Base-by-base conservation (phyloP, 176 grass and related monocot genomes). In the Musa beccarii region DNA sequence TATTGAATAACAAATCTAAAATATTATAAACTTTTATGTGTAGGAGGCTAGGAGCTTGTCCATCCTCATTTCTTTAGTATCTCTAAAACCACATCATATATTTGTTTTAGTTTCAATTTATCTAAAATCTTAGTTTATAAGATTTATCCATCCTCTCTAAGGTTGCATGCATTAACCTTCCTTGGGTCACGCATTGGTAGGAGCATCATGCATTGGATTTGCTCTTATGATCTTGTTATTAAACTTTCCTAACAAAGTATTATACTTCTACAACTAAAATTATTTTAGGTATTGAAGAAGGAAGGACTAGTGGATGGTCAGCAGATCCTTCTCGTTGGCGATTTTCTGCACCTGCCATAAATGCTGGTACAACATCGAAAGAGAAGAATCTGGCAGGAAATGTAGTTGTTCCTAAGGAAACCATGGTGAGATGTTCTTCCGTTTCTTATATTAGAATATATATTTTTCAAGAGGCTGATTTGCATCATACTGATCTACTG, bases 251-350 rank as follows among this genome's bases (percentile, higher is more conserved):
- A n/a, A 20, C 10, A 62, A 62, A 62, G 13, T 62, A n/a, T 62
- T 15, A 62, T 17, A 21, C 7, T 71, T 51, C 17, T 19, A 26
- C 15, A 51, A 49, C 2, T 49, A 71, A 17, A n/a, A 71, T 50
- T 77, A 43, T 66, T 66, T 17, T 61, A 77, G 75, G 75, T 53
- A 61, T 9, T 28, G 75, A 77, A 52, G 75, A 66, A 52, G 62
- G 20, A 77, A 65, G 62, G 49, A 28, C 75, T 24, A 66, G 50
- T 77, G 62, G 75, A 52, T 77, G 75, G 75, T 66, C 62, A 66
- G 75, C 15, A 10, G 62, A 77, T 67, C 59, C 59, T 26, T 77
- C 75, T 51, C 75, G 62, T 66, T 19, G 34, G 62, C 50, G 49
- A 53, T 17, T 77, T 52, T 54, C 62, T 25, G 13, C 62, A 66